Base-by-base conservation (phyloP, 2,329 filamentous ascomycete species). In the Elsinoe batatas region DNA sequence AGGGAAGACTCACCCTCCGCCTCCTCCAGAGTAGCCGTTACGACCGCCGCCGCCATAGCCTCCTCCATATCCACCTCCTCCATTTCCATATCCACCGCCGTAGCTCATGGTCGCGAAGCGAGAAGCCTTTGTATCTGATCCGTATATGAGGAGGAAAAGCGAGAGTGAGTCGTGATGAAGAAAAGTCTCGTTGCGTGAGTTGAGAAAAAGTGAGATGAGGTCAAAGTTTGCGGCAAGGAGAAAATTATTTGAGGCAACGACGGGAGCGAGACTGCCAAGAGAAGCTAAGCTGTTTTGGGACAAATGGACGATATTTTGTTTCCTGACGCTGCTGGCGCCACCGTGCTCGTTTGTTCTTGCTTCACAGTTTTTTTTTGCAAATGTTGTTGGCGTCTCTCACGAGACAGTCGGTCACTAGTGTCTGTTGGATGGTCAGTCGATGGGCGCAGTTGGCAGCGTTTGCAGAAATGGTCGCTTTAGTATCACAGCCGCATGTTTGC, bases 51-150 rank as follows among this genome's bases (percentile, higher is more conserved):
- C 69, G 56, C 22, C 22, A 22, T 22, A 22, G 22, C 22, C 22
- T 22, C 73, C 70, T 61, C 78, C 73, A 61, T 76, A 75, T 60
- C 75, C 72, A 61, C 73, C 70, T 61, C 64, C 67, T 53, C 75
- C 72, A n/a, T n/a, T n/a, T 56, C 68, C 68, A 59, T 64, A 67
- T 58, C 74, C 70, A 56, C 76, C 78, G 66, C 82, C 79, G 81
- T 88, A 87, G 73, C 85, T 87, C 85, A 88, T 88, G 69, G 67
- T 79, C 58, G 58, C 58, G 58, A 56, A 60, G 15, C 6, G 17
- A 4, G 38, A 42, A 18, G 58, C 58, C 58, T 56, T 61, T 61
- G 59, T 60, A 57, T 35, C 18, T 44, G 18, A 20, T 35, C 7
- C 7, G 37, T 22, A 18, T 13, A 20, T n/a, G 7, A 17, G 51